phyloP scores from a whole-genome alignment of 805 yeast genomes.

The Candida broadrunensis region DNA sequence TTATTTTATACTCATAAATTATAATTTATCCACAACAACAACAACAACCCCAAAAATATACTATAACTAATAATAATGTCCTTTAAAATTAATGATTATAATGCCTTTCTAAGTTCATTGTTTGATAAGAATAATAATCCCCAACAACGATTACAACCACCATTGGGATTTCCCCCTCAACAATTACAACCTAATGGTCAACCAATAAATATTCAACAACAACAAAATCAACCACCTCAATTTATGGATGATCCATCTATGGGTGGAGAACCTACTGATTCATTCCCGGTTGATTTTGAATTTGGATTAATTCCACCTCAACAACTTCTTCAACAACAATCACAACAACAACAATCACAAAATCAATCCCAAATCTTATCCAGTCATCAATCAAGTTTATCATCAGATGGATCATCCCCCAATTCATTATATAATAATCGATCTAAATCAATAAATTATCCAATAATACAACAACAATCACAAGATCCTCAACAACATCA shows the following conservation, averaged over 20 bases:
- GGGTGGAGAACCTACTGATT: slow-evolving; percentile 1
- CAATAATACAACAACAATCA: neutral
- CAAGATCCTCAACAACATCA: neutral
- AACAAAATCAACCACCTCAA: neutral
- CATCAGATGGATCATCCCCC: neutral
- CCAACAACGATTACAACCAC: slow-evolving; percentile 3
- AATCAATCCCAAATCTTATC: neutral
- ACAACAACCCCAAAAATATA: no score
- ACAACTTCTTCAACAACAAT: neutral
- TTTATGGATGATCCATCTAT: no score
- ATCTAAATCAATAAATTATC: neutral
- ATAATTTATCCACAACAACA: no score
- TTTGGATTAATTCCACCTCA: slow-evolving; percentile 11
- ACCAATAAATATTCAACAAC: neutral
- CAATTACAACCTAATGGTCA: neutral
- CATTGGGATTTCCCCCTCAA: neutral
- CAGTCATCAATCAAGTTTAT: neutral
- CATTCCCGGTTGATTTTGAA: slow-evolving; percentile 21
- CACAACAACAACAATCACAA: neutral
- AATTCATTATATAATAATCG: neutral
- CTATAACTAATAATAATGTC: no score
- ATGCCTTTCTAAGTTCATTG: slow-evolving; percentile 23
- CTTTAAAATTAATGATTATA: slow-evolving; percentile 25
- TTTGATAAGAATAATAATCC: slow-evolving; percentile 16
- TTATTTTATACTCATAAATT: no score